Conservation (phyloP, 2,329 filamentous ascomycete genomes). For the Dothidotthia symphoricarpi region DNA sequence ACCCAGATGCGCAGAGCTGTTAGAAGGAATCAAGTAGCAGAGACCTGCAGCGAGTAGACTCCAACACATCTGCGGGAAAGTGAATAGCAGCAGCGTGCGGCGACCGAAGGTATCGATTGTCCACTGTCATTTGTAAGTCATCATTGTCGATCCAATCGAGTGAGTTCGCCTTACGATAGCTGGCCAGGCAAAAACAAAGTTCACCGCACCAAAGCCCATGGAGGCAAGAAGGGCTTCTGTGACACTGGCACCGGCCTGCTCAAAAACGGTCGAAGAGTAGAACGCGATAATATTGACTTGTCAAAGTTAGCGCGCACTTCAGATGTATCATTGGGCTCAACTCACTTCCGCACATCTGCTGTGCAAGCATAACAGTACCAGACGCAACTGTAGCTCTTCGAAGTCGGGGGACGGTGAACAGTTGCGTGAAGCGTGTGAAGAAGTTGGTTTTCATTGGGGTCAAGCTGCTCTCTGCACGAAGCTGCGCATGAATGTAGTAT, state of each 20-base stretch:
- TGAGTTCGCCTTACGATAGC: constrained; percentile 39
- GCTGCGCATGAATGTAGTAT: constrained; percentile 43
- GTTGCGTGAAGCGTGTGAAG: constrained; percentile 49
- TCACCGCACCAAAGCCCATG: constrained; percentile 57
- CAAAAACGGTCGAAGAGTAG: constrained; percentile 51
- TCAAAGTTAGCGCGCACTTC: not conserved
- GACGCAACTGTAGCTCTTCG: constrained; percentile 71
- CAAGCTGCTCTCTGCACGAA: constrained; percentile 27
- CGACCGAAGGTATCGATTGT: constrained; percentile 56
- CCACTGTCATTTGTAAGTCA: constrained; percentile 29
- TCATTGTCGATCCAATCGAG: no score
- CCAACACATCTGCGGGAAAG: constrained; percentile 52
- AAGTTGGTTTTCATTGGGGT: constrained; percentile 25
- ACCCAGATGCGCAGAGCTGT: constrained; percentile 44
- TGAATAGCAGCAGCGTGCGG: constrained; percentile 50
- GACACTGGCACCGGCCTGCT: constrained; percentile 43
- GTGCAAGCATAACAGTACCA: constrained; percentile 70
- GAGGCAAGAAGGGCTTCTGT: constrained; percentile 50
- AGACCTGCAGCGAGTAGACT: constrained; percentile 51
- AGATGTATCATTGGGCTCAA: not conserved
- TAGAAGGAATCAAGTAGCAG: constrained; percentile 51
- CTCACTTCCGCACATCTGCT: constrained; percentile 56
- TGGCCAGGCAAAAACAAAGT: constrained; percentile 58
- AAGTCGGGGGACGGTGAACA: constrained; percentile 66
- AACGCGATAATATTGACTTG: constrained; percentile 48